phyloP scores from a whole-genome alignment of 257 asterid species.

The Gentiana macrophylla region DNA sequence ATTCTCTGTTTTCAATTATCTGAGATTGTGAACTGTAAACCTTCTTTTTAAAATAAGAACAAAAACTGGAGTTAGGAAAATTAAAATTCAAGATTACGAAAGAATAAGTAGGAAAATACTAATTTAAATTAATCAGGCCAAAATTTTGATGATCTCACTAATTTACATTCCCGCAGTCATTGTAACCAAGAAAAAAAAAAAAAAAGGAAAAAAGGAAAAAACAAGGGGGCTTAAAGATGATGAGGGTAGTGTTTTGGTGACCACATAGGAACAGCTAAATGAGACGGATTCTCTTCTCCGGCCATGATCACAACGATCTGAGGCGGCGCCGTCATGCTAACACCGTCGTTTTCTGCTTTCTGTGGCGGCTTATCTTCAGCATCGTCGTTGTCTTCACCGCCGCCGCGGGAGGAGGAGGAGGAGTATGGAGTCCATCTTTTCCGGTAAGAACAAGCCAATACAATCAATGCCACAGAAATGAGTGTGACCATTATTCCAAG shows the following conservation, averaged over 20 bases:
- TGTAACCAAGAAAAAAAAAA: too few relatives aligned
- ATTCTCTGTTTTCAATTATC: too few relatives aligned
- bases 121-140: too few relatives aligned
- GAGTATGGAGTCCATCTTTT: not conserved
- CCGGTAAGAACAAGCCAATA: slow-evolving; percentile 47
- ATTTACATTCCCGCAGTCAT: too few relatives aligned
- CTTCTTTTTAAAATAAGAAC: too few relatives aligned
- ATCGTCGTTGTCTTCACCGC: not conserved
- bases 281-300: slow-evolving; percentile 63
- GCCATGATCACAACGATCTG: slow-evolving; percentile 70
- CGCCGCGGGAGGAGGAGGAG: too few relatives aligned
- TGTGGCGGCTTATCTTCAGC: slow-evolving; percentile 21
- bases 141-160: too few relatives aligned
- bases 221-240: not conserved
- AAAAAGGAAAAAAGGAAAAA: too few relatives aligned
- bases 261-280: slow-evolving; percentile 42
- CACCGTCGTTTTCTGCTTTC: slow-evolving; percentile 4
- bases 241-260: slow-evolving; percentile 4
- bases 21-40: too few relatives aligned
- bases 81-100: too few relatives aligned
- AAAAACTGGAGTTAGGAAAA: too few relatives aligned
- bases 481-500: slow-evolving; percentile 32
- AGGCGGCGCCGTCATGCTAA: slow-evolving; percentile 17
- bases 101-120: too few relatives aligned
- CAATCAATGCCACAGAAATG: slow-evolving; percentile 33